Base-by-base conservation (phyloP, 148 eudicot species). In the Euryodendron excelsum region DNA sequence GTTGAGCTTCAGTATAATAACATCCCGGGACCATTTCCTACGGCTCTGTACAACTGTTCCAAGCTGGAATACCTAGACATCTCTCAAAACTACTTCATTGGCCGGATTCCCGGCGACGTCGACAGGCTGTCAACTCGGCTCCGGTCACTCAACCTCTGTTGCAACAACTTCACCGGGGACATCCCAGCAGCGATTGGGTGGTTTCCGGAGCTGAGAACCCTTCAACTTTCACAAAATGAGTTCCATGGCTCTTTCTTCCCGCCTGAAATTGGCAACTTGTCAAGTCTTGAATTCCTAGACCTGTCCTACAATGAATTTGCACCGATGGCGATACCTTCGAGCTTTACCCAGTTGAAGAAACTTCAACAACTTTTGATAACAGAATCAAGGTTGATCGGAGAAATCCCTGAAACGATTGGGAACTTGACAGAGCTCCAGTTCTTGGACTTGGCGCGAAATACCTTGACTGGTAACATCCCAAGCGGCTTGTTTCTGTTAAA, bases 131-230 rank as follows among this genome's bases (percentile, higher is more conserved):
- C 88, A 3, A 34, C 77, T 21, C 65, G 14, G 37, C 75, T 84
- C 0, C 28, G 21, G 44, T 18, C 18, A 12, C 73, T 85, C 37
- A 73, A 47, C 67, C 69, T 85, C 44, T 39, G 18, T 0, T 60
- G 8, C 30, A 85, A 82, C 69, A 85, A 82, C 81, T 85, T 85
- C 83, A 73, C 80, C 17, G 87, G 88, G 1, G 81, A 85, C 72
- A 80, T 85, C 47, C 87, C 87, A 21, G 27, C 78, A 23, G 21
- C 78, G 45, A 80, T 85, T 31, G 83, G 83, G 48, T 18, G 69
- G 50, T 59, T 85, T 0, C 8, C 72, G 7, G 60, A 73, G 74
- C 85, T 85, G n/a, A 33, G 9, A 2, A 36, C 52, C 4, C 85
- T 85, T 1, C 61, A 58, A 0, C 69, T 85, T 21, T 6, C 2